Conservation (phyloP, 805 yeast genomes). For the Hanseniaspora thailandica region DNA sequence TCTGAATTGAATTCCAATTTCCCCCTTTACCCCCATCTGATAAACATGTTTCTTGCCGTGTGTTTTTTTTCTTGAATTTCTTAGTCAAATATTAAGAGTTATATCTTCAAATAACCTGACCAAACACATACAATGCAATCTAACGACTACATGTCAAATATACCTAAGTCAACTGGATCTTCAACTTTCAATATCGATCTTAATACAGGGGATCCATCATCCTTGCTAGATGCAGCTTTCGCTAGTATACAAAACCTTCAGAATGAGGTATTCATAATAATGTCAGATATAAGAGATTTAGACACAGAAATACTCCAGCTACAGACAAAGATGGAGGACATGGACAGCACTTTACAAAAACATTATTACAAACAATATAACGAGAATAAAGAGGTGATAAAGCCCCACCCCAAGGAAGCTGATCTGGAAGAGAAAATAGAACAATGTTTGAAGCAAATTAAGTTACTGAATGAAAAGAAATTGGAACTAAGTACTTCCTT, state of each 20-base stretch:
- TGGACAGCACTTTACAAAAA: conserved; percentile 11
- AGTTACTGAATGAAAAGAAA: not conserved
- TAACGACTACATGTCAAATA: not conserved
- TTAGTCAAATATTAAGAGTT: not conserved
- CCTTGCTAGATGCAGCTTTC: conserved; percentile 59
- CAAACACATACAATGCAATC: not conserved
- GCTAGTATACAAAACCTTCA: conserved; percentile 74
- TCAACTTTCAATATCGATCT: conserved; percentile 4
- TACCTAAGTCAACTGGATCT: not conserved
- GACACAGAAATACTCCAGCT: conserved; percentile 33
- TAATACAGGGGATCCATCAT: conserved; percentile 72
- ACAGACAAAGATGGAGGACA: conserved; percentile 13
- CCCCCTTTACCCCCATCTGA: no score
- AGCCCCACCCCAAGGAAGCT: conserved; percentile 11
- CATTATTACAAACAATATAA: conserved; percentile 13
- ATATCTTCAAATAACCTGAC: not conserved
- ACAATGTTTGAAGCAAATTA: not conserved
- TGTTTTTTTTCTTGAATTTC: not conserved
- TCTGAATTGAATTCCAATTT: no score
- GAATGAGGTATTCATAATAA: conserved; percentile 66
- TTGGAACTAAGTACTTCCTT: conserved; percentile 10
- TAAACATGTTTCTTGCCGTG: no score
- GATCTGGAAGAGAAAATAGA: conserved; percentile 11
- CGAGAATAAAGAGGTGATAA: conserved; percentile 9
- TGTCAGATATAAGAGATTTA: conserved; percentile 64